Conservation (phyloP, 352 stramenopile species). For the Phytophthora sansomeana region DNA sequence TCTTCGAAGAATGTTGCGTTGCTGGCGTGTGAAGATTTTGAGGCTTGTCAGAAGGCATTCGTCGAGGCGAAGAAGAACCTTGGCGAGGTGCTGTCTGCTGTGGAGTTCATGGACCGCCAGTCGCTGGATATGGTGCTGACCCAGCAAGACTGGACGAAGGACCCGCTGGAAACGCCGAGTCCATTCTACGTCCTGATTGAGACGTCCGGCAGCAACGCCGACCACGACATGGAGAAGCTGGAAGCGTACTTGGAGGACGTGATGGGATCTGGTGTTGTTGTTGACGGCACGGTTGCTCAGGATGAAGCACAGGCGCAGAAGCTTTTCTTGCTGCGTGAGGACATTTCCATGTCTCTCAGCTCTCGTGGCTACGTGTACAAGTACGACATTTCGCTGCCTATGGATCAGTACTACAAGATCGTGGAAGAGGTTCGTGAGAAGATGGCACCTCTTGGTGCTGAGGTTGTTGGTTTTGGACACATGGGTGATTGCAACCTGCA, state of each 20-base stretch:
- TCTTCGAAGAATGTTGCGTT: slow-evolving; percentile 86
- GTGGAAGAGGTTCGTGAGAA: slow-evolving; percentile 79
- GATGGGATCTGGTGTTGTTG: slow-evolving; percentile 73
- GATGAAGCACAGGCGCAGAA: slow-evolving; percentile 91
- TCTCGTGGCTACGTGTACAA: slow-evolving; percentile 95
- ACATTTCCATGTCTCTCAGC: slow-evolving; percentile 91
- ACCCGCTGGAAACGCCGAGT: slow-evolving; percentile 67
- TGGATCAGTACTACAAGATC: slow-evolving; percentile 92
- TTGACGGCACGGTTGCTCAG: slow-evolving; percentile 94
- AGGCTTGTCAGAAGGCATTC: slow-evolving; percentile 82
- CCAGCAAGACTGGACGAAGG: slow-evolving; percentile 73
- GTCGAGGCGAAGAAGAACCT: slow-evolving; percentile 88
- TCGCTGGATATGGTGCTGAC: slow-evolving; percentile 89
- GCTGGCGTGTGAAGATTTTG: slow-evolving; percentile 90
- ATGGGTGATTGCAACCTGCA: slow-evolving; percentile 97
- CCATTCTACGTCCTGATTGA: slow-evolving; percentile 97
- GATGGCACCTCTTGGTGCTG: slow-evolving; percentile 52
- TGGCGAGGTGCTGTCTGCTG: slow-evolving; percentile 95
- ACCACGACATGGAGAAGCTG: slow-evolving; percentile 94
- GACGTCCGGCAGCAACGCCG: slow-evolving; percentile 92
- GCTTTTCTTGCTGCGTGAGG: slow-evolving; percentile 96
- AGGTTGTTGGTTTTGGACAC: slow-evolving; percentile 94
- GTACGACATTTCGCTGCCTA: slow-evolving; percentile 97
- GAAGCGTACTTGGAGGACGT: slow-evolving; percentile 86
- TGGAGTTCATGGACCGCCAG: slow-evolving; percentile 96